Evolutionary conservation across 129 eudicot species (phyloP).

Genomic region (Chrysanthemum seticuspe): DNA sequence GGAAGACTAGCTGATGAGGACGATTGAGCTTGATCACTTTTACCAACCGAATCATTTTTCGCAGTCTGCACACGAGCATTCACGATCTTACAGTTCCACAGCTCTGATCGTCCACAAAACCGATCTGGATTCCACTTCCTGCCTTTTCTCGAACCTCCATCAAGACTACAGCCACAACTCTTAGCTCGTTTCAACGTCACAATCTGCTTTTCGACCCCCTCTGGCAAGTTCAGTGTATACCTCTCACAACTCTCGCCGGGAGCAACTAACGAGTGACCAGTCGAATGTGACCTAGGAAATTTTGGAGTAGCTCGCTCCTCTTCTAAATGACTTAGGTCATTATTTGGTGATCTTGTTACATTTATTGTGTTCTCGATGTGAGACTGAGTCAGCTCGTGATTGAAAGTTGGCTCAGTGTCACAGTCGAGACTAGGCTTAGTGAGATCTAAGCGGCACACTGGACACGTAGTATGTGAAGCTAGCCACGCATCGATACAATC

Average conservation of each 20-base stretch:
- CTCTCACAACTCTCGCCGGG: conserved; percentile 44
- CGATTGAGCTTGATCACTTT: conserved; percentile 21
- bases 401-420: neutral
- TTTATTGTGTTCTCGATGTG: conserved; percentile 6
- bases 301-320: neutral
- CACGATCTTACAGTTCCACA: neutral
- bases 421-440: neutral
- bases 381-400: conserved; percentile 1
- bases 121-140: conserved; percentile 22
- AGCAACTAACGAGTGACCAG: conserved; percentile 48
- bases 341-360: neutral
- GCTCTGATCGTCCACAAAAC: conserved; percentile 15
- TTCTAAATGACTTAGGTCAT: neutral
- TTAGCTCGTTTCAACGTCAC: conserved; percentile 30
- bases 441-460: conserved; percentile 57
- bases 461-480: conserved; percentile 55
- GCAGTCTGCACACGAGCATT: conserved; percentile 2
- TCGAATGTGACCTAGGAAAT: conserved; percentile 48
- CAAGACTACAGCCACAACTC: conserved; percentile 30
- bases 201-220: conserved; percentile 36
- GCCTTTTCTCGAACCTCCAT: conserved; percentile 10
- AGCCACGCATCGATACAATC: conserved; percentile 61
- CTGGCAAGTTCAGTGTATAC: conserved; percentile 54
- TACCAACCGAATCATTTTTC: conserved; percentile 18
- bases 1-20: conserved; percentile 6